Evolutionary conservation across 2,329 filamentous ascomycete genomes (phyloP).

Genomic region (Botrytis galanthina): DNA sequence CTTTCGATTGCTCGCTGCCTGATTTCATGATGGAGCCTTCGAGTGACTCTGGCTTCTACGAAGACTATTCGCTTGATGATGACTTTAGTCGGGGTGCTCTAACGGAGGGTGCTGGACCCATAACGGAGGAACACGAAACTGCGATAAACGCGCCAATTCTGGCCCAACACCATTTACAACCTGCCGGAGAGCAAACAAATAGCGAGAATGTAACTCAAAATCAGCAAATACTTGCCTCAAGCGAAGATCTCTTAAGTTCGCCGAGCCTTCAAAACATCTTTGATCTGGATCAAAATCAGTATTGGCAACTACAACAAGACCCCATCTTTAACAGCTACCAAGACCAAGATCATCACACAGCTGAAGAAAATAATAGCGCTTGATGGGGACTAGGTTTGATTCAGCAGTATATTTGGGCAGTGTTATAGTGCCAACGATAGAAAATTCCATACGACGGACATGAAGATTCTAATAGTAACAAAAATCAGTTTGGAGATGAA

Average conservation of each 20-base stretch:
- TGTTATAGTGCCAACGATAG: background rate
- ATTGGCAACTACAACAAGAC: background rate
- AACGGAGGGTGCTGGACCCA: background rate
- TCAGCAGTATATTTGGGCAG: background rate
- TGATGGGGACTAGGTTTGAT: background rate
- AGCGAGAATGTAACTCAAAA: background rate
- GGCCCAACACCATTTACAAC: background rate
- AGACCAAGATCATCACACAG: background rate
- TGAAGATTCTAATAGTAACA: background rate
- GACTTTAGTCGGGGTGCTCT: background rate
- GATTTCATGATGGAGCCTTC: background rate
- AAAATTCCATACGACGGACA: background rate
- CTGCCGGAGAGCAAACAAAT: background rate
- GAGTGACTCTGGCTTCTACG: background rate
- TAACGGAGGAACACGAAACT: background rate
- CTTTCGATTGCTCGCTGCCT: background rate
- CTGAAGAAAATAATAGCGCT: background rate
- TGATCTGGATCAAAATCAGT: background rate
- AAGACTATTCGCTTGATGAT: background rate
- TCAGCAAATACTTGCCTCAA: background rate
- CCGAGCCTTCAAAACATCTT: background rate
- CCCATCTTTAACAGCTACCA: background rate
- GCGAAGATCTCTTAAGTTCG: background rate
- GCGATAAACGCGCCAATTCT: background rate
- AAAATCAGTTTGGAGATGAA: background rate